phyloP scores from a whole-genome alignment of 257 asterid species.

The Nicotiana otophora region DNA sequence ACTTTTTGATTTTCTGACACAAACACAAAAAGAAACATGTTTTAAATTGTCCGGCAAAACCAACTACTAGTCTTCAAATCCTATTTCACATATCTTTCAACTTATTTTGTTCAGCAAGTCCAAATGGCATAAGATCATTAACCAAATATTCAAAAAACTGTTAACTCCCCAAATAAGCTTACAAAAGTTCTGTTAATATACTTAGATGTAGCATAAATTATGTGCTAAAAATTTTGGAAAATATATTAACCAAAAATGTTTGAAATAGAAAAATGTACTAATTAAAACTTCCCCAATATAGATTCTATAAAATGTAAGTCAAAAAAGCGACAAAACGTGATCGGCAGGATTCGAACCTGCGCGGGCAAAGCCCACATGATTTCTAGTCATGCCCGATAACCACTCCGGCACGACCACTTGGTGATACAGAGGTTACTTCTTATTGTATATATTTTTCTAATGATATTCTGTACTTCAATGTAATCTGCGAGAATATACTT shows the following conservation, averaged over 20 bases:
- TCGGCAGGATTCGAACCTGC: slow-evolving; percentile 99
- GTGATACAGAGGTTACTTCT: fast-evolving
- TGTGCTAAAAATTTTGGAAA: background rate
- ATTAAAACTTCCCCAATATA: too few species aligned
- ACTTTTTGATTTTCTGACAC: background rate
- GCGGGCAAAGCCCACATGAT: slow-evolving; percentile 99
- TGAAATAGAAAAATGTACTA: too few species aligned
- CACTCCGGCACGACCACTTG: slow-evolving; percentile 99
- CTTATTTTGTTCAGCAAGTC: background rate
- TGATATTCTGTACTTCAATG: background rate
- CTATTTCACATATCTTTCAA: too few species aligned
- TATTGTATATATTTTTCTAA: background rate
- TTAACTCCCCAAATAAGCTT: background rate
- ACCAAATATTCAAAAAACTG: background rate
- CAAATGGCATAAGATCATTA: background rate
- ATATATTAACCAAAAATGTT: background rate
- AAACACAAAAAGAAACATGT: background rate
- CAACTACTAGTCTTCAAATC: background rate
- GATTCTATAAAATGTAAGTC: too few species aligned
- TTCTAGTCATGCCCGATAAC: slow-evolving; percentile 99
- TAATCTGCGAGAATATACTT: background rate
- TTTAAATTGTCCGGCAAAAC: background rate
- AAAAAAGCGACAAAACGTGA: slow-evolving; percentile 34
- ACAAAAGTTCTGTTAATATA: background rate
- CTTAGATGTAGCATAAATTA: background rate